Percentiles rank a stretch among this genome's conserved stretches.
These are phyloP conservation scores for Microthlaspi erraticum DNA, from an alignment of 345 rosid genomes.

Conservation along the genomic window DNA sequence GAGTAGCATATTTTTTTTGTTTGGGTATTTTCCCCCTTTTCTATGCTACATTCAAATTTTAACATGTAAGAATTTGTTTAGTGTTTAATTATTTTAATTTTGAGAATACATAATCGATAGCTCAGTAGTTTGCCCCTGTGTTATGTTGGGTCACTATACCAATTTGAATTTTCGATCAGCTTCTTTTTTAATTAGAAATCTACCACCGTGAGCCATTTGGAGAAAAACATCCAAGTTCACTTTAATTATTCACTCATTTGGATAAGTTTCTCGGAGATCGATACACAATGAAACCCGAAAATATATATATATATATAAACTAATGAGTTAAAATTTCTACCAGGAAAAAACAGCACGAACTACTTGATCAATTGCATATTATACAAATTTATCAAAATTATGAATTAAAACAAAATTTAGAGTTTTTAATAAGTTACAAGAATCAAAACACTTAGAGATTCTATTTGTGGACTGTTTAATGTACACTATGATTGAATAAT, in stretches of 20 bases:
- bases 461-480: neutral
- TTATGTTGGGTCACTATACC: constrained; percentile 15
- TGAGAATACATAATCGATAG: constrained; percentile 9
- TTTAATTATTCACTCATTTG: neutral
- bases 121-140: constrained; percentile 33
- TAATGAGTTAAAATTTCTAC: no score
- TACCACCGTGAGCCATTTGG: no score
- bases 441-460: neutral
- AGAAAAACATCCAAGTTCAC: neutral
- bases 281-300: neutral
- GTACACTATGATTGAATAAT: neutral
- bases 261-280: neutral
- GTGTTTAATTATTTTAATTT: neutral
- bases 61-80: neutral
- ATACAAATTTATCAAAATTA: neutral
- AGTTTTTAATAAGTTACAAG: no score
- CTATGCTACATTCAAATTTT: neutral
- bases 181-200: constrained; percentile 1
- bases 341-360: neutral
- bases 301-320: no score
- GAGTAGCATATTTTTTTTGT: constrained; percentile 15
- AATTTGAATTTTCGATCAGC: constrained; percentile 2
- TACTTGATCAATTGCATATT: neutral
- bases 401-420: neutral
- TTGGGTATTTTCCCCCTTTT: neutral